Base-by-base conservation (phyloP, 257 asterid genomes). In the Solanum rostratum region DNA sequence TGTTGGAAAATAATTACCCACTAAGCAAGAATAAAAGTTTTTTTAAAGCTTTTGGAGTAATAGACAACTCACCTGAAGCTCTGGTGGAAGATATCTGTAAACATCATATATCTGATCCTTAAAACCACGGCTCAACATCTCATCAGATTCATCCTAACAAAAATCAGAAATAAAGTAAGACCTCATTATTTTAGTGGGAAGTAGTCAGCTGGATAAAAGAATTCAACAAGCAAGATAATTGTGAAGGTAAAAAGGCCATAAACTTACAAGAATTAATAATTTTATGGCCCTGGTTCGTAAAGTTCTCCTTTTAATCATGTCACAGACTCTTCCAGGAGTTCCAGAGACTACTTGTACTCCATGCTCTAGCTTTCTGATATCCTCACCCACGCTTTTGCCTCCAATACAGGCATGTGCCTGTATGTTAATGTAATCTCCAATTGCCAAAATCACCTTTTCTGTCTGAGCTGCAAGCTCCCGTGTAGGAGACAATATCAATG, bases 301-400 rank as follows among this genome's bases (percentile, higher is more conserved):
- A n/a, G 96, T 93, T 90, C 97, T 97, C 89, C 99, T 93, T 91
- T 97, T 95, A 81, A 97, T 97, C 98, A 97, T 97, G 87, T 97
- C 99, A 85, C 96, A 91, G 19, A 97, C 99, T 90, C 99, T 92
- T 16, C 98, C 99, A 49, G 99, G 99, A n/a, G 98, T 95, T 81
- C 99, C 99, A 6, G 99, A 97, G 70, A 97, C 98, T 68, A 95
- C 99, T 71, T 97, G 98, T 88, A 95, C 99, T 71, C 98, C 99
- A 82, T 97, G 97, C 87, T 95, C 99, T 27, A 97, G 91, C 87
- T 94, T 97, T 80, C 98, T 89, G 53, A 95, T 95, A 89, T 97
- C 98, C 80, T 97, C 99, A 0, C 98, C 99, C 79, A 97, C 97
- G 59, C 98, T 95, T 92, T 97, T 97, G 84, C 99, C 99, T 79